Conservation (phyloP, 108 stramenopile species). For the Cylindrotheca closterium region DNA sequence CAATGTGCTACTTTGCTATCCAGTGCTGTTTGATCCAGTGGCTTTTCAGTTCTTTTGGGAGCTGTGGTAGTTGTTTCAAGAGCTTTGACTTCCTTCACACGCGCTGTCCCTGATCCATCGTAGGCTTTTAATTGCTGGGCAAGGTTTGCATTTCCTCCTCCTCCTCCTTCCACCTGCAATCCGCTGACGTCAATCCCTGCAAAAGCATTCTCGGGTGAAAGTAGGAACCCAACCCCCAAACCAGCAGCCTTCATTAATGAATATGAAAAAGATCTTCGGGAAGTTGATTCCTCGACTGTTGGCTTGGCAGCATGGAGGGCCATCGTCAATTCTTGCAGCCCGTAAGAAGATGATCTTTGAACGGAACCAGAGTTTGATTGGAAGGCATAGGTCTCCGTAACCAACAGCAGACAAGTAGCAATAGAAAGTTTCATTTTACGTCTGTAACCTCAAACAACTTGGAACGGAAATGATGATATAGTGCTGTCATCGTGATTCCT, state of each 20-base stretch:
- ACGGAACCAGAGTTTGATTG: too few species aligned
- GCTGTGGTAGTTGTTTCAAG: slow-evolving; percentile 2
- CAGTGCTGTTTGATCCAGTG: neutral
- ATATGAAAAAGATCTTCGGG: slow-evolving; percentile 13
- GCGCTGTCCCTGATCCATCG: slow-evolving; percentile 34
- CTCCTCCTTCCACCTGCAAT: slow-evolving; percentile 21
- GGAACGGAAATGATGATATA: too few species aligned
- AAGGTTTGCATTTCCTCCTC: slow-evolving; percentile 17
- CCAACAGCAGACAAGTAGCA: too few species aligned
- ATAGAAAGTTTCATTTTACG: too few species aligned
- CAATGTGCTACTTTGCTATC: slow-evolving; percentile 27
- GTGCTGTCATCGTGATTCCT: too few species aligned
- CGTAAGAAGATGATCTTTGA: too few species aligned
- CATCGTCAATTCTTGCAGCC: too few species aligned
- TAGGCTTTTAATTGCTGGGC: slow-evolving; percentile 33
- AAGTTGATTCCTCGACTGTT: neutral
- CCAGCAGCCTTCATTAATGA: neutral
- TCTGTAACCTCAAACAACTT: too few species aligned
- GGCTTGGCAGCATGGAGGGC: too few species aligned
- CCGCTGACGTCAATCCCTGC: slow-evolving; percentile 42
- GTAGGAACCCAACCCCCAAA: neutral
- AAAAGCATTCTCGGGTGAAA: slow-evolving; percentile 12
- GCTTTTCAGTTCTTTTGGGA: neutral
- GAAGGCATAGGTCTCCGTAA: too few species aligned
- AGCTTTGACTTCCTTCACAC: slow-evolving; percentile 24